Conservation (phyloP, 2,329 filamentous ascomycete species). For the Pseudodiploospora longispora region DNA sequence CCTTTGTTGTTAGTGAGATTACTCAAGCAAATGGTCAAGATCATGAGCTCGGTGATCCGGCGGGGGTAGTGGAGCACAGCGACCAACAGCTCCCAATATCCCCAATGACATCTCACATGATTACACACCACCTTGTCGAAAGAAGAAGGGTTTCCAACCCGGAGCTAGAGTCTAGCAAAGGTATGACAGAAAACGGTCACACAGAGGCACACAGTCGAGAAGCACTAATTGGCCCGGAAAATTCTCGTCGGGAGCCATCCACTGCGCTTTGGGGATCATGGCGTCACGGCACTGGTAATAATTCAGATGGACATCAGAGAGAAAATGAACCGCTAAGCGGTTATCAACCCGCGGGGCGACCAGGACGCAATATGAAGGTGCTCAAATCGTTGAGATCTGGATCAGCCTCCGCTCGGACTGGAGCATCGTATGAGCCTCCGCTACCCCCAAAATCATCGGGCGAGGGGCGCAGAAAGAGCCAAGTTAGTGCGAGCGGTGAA, state of each 20-base stretch:
- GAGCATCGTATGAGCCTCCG: slow-evolving; percentile 44
- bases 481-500: slow-evolving; percentile 26
- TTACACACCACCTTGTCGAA: slow-evolving; percentile 23
- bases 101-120: slow-evolving; percentile 21
- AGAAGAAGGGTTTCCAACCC: slow-evolving; percentile 34
- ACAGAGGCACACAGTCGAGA: slow-evolving; percentile 20
- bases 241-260: slow-evolving; percentile 36
- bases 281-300: slow-evolving; percentile 49
- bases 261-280: slow-evolving; percentile 62
- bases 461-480: slow-evolving; percentile 49
- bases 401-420: slow-evolving; percentile 43
- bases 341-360: slow-evolving; percentile 60
- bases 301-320: slow-evolving; percentile 44
- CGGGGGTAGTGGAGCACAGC: slow-evolving; percentile 11
- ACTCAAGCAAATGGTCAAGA: slow-evolving; percentile 14
- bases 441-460: slow-evolving; percentile 34
- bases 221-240: slow-evolving; percentile 19
- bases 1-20: slow-evolving; percentile 32
- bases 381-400: slow-evolving; percentile 67
- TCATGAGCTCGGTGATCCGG: not conserved
- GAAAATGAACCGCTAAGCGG: slow-evolving; percentile 51
- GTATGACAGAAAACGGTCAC: slow-evolving; percentile 13
- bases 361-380: slow-evolving; percentile 75
- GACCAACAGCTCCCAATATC: slow-evolving; percentile 24
- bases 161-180: slow-evolving; percentile 36